Conservation (phyloP, 1,284 basidiomycete species). For the Phenoliferia sp. region DNA sequence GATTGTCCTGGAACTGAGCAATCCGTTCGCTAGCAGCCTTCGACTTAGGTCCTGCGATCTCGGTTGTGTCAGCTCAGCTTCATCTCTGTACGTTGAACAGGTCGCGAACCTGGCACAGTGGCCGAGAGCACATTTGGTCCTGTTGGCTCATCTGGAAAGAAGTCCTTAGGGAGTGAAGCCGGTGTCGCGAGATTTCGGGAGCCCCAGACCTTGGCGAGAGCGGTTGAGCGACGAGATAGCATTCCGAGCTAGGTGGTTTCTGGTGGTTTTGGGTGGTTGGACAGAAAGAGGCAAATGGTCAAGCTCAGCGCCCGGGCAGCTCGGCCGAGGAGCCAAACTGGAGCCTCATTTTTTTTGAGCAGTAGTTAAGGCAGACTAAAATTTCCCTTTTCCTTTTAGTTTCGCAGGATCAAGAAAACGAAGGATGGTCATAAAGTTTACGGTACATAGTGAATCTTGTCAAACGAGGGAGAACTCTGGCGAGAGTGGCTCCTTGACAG, state of each 20-base stretch:
- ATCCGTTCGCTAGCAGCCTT: constrained; percentile 39
- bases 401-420: too few relatives aligned
- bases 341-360: too few relatives aligned
- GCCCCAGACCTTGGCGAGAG: not conserved
- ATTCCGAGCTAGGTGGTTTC: not conserved
- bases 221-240: not conserved
- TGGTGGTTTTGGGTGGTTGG: too few relatives aligned
- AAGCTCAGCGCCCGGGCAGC: too few relatives aligned
- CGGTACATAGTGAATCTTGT: too few relatives aligned
- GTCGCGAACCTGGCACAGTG: constrained; percentile 36
- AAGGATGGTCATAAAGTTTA: too few relatives aligned
- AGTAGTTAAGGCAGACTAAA: too few relatives aligned
- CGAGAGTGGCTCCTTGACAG: too few relatives aligned
- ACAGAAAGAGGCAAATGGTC: too few relatives aligned
- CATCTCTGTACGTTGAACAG: not conserved
- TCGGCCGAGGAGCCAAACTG: too few relatives aligned
- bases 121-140: constrained; percentile 33
- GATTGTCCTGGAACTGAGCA: constrained; percentile 44
- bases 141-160: constrained; percentile 39
- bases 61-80: not conserved
- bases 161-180: constrained; percentile 15
- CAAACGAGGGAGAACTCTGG: too few relatives aligned
- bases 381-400: too few relatives aligned
- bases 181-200: not conserved
- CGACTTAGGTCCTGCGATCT: constrained; percentile 32